Base-by-base conservation (phyloP, 441 rosid genomes). In the Pelargonium exstipulatum region DNA sequence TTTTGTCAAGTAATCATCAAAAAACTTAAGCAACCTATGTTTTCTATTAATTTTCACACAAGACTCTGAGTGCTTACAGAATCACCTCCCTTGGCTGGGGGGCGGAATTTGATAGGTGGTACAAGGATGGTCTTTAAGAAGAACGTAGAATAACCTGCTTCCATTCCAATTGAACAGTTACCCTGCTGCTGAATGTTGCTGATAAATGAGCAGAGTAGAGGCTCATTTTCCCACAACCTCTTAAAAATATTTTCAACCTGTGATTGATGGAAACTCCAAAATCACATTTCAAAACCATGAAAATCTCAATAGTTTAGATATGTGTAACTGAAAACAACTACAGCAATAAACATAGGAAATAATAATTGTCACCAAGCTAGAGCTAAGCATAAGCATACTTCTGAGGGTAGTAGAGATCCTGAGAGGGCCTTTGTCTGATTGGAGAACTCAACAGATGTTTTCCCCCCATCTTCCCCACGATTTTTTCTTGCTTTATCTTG, bases 21-120 rank as follows among this genome's bases (percentile, higher is more conserved):
- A 40, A 62, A 58, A 62, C 13, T 26, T 12, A 13, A 62, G 35
- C 17, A 26, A 7, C 4, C 42, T 62, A 29, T 64, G 37, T 62
- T 35, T 35, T 64, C 45, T 35, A 22, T 14, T 24, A 46, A 67
- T 18, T 48, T 24, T 49, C 7, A 51, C 63, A 16, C 6, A 17
- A 5, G 18, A 8, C 35, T 60, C 64, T 40, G 46, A 67, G 67
- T 10, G 84, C 87, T 84, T 82, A 86, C 97, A 66, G 93, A 82
- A 80, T 89, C 96, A 63, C 95, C 93, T 43, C 97, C 96, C 77
- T 86, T 89, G 43, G 98, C 78, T 2, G 96, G 95, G 3, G 97
- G 91, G 58, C 98, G 88, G 71, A 95, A 95, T 80, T 86, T 95
- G 76, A 79, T 90, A 45, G 99, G 98, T 75, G 97, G 90, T 60